Percentiles rank a stretch among this genome's conserved stretches.
Evolutionary conservation across 78 protist species (phyloP).

Genomic region (Tieghemostelium lacteum): DNA sequence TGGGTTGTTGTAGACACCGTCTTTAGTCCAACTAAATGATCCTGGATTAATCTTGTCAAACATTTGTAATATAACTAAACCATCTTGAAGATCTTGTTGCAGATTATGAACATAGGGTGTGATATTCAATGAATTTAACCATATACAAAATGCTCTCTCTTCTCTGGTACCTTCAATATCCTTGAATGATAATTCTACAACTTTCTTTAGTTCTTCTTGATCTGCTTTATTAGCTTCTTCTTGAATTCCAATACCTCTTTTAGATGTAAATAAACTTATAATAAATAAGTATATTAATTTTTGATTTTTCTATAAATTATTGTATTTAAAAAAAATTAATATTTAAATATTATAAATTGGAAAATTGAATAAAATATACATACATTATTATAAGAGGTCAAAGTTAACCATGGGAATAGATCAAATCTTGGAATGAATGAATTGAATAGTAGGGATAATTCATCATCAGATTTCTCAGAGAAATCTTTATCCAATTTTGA

Average conservation of each 20-base stretch:
- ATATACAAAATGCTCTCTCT: constrained; percentile 89
- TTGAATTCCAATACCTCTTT: constrained; percentile 68
- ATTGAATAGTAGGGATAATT: constrained; percentile 11
- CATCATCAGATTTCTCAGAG: neutral
- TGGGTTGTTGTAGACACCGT: constrained; percentile 67
- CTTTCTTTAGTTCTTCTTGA: constrained; percentile 31
- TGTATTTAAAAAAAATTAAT: neutral
- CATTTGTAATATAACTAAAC: constrained; percentile 73
- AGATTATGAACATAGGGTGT: constrained; percentile 58
- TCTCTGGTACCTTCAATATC: constrained; percentile 87
- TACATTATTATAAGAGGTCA: constrained; percentile 21
- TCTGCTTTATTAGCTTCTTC: neutral
- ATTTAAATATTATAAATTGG: neutral
- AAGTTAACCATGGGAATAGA: constrained; percentile 48
- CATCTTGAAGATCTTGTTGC: constrained; percentile 82
- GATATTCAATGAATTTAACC: constrained; percentile 87
- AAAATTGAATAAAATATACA: neutral
- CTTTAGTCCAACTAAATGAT: constrained; percentile 56
- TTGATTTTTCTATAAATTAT: constrained; percentile 36
- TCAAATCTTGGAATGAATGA: constrained; percentile 14
- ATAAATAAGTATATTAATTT: constrained; percentile 34
- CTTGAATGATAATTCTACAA: neutral
- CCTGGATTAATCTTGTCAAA: constrained; percentile 86
- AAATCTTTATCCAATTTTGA: constrained; percentile 6
- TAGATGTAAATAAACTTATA: constrained; percentile 57